Conservation (phyloP, 176 grass and related monocot species). For the Luzula sylvatica region DNA sequence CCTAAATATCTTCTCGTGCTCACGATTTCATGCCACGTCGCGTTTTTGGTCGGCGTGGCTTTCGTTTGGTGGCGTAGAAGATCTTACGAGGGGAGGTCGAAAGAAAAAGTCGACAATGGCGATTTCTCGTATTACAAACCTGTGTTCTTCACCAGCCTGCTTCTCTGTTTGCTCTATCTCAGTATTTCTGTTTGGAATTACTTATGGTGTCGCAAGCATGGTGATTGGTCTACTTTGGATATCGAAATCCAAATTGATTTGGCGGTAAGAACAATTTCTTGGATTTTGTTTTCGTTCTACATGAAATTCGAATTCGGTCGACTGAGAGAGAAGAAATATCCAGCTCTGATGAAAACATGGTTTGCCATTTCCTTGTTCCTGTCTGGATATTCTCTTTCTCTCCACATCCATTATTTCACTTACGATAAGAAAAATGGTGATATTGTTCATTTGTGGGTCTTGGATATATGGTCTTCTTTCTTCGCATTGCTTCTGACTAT, state of each 20-base stretch:
- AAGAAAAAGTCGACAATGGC: neutral
- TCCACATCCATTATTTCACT: conserved; percentile 21
- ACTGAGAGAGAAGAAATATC: conserved; percentile 36
- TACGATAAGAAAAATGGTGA: too few species aligned
- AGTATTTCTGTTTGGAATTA: conserved; percentile 19
- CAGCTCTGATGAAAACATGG: conserved; percentile 43
- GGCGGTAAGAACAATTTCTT: conserved; percentile 33
- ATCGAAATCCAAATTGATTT: conserved; percentile 22
- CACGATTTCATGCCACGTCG: conserved; percentile 26
- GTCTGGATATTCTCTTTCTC: conserved; percentile 22
- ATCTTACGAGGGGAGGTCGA: conserved; percentile 6
- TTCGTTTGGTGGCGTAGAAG: conserved; percentile 11
- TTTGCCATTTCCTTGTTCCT: conserved; percentile 52
- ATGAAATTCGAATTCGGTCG: conserved; percentile 30
- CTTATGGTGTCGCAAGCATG: conserved; percentile 2
- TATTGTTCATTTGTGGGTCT: conserved; percentile 27
- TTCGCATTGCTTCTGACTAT: conserved; percentile 15
- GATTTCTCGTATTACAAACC: conserved; percentile 24
- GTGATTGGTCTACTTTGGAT: conserved; percentile 19
- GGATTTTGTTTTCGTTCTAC: conserved; percentile 48
- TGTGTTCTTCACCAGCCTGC: conserved; percentile 22
- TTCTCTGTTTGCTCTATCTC: conserved; percentile 17
- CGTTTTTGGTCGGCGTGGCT: conserved; percentile 17
- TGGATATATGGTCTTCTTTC: conserved; percentile 40
- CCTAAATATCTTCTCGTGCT: conserved; percentile 18